These are phyloP conservation scores for Parathielavia hyrcaniae DNA, from an alignment of 495 filamentous ascomycete species.

Conservation along the genomic window DNA sequence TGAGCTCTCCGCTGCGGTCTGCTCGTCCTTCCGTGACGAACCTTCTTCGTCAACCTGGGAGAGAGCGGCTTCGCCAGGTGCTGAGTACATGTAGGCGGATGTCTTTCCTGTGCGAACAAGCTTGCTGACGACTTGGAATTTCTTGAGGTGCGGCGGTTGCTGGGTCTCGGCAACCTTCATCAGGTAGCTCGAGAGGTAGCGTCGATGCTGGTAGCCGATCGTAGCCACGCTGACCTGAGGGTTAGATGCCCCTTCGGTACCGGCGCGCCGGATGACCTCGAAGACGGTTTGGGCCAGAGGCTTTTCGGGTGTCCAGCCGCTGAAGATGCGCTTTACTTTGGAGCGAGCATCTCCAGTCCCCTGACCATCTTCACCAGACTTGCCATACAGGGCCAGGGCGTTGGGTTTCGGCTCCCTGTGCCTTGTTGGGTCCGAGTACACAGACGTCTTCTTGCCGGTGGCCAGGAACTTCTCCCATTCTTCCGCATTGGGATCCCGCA, in stretches of 20 bases:
- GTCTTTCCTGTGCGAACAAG: constrained; percentile 41
- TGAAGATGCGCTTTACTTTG: constrained; percentile 29
- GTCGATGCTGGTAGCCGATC: constrained; percentile 39
- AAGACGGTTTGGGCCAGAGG: constrained; percentile 40
- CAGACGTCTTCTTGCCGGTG: constrained; percentile 35
- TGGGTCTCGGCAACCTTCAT: constrained; percentile 37
- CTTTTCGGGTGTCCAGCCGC: constrained; percentile 41
- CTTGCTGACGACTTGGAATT: constrained; percentile 38
- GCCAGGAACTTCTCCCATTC: constrained; percentile 55
- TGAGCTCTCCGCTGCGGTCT: neutral
- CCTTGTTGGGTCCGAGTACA: constrained; percentile 30
- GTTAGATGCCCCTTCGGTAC: constrained; percentile 39
- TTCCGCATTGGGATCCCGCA: constrained; percentile 62
- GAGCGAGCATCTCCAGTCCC: constrained; percentile 13
- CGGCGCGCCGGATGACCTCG: constrained; percentile 40
- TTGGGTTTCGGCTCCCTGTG: constrained; percentile 31
- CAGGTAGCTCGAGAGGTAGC: constrained; percentile 40
- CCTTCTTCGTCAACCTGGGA: neutral
- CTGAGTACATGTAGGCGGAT: constrained; percentile 43
- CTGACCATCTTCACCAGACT: constrained; percentile 15
- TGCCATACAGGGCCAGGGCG: constrained; percentile 27
- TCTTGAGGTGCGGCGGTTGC: constrained; percentile 42
- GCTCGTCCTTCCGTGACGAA: neutral
- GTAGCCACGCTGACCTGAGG: constrained; percentile 39
- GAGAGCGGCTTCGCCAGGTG: neutral